These are phyloP conservation scores for Phytophthora citricola DNA, from an alignment of 352 stramenopile genomes.

Conservation along the genomic window DNA sequence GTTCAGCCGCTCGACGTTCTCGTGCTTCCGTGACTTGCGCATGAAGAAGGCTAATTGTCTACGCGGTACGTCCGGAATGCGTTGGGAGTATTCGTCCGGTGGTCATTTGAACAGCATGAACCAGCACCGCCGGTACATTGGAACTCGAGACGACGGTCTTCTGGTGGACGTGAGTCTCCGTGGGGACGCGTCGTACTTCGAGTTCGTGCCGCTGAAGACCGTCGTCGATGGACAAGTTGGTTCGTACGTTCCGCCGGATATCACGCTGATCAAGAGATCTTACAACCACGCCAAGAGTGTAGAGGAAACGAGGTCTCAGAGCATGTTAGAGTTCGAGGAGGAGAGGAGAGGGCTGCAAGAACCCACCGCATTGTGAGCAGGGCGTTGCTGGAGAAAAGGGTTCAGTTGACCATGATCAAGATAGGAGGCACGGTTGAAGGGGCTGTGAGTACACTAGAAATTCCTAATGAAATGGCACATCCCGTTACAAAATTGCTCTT, in stretches of 20 bases:
- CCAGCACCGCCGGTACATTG: slow-evolving; percentile 80
- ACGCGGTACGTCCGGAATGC: slow-evolving; percentile 63
- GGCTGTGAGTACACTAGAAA: slow-evolving; percentile 26
- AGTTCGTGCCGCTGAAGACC: slow-evolving; percentile 58
- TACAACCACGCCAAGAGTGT: slow-evolving; percentile 66
- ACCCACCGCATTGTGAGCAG: slow-evolving; percentile 23
- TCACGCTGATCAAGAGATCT: slow-evolving; percentile 47
- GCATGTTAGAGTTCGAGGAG: slow-evolving; percentile 65
- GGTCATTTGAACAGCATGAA: slow-evolving; percentile 84
- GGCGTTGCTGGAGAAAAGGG: slow-evolving; percentile 8
- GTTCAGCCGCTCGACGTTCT: slow-evolving; percentile 79
- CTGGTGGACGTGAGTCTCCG: slow-evolving; percentile 76
- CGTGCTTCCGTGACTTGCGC: slow-evolving; percentile 74
- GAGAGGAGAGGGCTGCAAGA: slow-evolving; percentile 29
- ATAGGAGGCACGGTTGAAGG: slow-evolving; percentile 17
- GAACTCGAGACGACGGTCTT: slow-evolving; percentile 60
- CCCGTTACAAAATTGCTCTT: slow-evolving; percentile 21
- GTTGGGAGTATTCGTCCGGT: slow-evolving; percentile 73
- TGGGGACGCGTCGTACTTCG: slow-evolving; percentile 67
- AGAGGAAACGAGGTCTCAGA: slow-evolving; percentile 56
- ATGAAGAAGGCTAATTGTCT: slow-evolving; percentile 76
- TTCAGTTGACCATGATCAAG: slow-evolving; percentile 13
- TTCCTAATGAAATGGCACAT: slow-evolving; percentile 22
- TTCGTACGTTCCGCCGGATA: slow-evolving; percentile 57
- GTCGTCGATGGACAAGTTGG: slow-evolving; percentile 10